phyloP scores from a whole-genome alignment of 768 basidiomycete species.

The Mycena crocata region DNA sequence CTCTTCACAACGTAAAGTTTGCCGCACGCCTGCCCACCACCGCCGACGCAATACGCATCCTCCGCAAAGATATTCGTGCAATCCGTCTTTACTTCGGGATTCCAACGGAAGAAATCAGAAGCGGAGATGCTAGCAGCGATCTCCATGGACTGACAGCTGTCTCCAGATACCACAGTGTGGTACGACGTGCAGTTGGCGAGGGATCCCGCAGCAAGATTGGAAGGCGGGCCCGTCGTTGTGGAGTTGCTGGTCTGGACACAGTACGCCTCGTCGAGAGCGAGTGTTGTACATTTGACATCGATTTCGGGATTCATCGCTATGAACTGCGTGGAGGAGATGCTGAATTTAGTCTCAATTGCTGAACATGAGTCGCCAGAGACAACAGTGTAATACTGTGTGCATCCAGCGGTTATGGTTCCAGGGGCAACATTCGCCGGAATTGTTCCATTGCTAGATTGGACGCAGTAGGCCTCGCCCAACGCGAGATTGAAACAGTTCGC shows the following conservation, averaged over 20 bases:
- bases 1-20: neutral
- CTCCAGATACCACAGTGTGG: neutral
- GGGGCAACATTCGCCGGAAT: neutral
- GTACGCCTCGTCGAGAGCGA: neutral
- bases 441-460: neutral
- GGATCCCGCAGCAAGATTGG: neutral
- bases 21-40: neutral
- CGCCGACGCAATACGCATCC: slow-evolving; percentile 12
- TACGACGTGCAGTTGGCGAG: slow-evolving; percentile 5
- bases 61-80: slow-evolving; percentile 8
- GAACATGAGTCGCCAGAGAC: neutral
- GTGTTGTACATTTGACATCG: neutral
- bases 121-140: neutral
- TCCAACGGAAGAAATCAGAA: neutral
- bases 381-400: neutral
- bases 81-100: slow-evolving; percentile 6
- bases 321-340: neutral
- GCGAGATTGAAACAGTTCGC: slow-evolving; percentile 4
- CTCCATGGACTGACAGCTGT: neutral
- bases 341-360: neutral
- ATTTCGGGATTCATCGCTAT: slow-evolving; percentile 1
- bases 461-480: neutral
- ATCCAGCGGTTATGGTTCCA: neutral
- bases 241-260: slow-evolving; percentile 5
- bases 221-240: neutral